Evolutionary conservation across 257 asterid species (phyloP).

Genomic region (Nyctanthes arbortristis): DNA sequence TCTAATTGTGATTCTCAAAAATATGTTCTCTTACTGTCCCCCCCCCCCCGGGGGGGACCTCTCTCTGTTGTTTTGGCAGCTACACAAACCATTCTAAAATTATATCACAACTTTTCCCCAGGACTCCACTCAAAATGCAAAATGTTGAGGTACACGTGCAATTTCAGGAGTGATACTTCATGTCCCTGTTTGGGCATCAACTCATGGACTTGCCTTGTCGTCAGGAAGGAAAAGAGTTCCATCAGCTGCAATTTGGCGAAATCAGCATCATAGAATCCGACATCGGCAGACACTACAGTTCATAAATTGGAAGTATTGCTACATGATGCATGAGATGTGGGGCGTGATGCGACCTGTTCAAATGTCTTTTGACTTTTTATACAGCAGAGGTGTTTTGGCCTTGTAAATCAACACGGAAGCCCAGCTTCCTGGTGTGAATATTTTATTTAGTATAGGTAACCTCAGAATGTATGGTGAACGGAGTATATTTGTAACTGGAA

Average conservation of each 20-base stretch:
- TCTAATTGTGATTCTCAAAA: background rate
- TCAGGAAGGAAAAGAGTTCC: background rate
- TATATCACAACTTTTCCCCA: background rate
- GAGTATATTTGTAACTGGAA: background rate
- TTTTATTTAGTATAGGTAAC: background rate
- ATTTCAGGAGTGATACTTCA: background rate
- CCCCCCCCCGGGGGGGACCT: too few species aligned
- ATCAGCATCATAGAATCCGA: background rate
- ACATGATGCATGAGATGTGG: background rate
- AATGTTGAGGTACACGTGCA: background rate
- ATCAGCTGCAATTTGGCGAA: background rate
- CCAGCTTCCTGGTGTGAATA: background rate
- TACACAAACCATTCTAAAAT: background rate
- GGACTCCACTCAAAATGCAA: background rate
- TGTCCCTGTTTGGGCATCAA: background rate
- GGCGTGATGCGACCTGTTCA: background rate
- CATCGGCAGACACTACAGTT: background rate
- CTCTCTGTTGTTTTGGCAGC: background rate
- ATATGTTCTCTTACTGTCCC: too few species aligned
- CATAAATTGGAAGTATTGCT: background rate
- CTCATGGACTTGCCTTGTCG: background rate
- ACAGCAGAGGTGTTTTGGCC: background rate
- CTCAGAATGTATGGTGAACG: background rate
- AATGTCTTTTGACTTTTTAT: background rate
- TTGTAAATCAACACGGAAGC: background rate